Conservation (phyloP, 140 eudicot genomes). For the Cichorium intybus region DNA sequence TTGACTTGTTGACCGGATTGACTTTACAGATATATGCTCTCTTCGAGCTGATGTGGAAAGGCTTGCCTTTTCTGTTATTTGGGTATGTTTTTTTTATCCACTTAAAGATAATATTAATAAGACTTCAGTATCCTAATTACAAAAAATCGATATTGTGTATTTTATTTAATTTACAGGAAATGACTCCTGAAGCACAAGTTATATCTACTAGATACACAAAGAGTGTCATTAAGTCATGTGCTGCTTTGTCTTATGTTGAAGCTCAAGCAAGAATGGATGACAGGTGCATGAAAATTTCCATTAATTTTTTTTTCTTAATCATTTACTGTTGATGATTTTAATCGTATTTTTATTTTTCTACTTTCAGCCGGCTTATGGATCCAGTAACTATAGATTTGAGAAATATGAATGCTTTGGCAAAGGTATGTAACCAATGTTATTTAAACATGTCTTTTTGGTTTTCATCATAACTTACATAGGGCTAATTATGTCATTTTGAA, state of each 20-base stretch:
- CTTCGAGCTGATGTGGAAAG: constrained; percentile 96
- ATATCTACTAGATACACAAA: constrained; percentile 85
- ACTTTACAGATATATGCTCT: constrained; percentile 86
- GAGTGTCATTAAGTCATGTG: constrained; percentile 92
- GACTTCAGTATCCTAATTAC: not conserved
- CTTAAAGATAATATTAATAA: not conserved
- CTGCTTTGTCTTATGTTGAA: constrained; percentile 95
- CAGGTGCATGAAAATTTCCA: constrained; percentile 49
- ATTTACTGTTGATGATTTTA: not conserved
- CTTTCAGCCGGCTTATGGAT: constrained; percentile 86
- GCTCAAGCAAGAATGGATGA: constrained; percentile 99
- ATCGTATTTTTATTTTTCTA: not conserved
- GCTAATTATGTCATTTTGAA: not conserved
- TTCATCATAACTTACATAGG: not conserved
- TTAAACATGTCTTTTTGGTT: not conserved
- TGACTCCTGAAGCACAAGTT: constrained; percentile 90
- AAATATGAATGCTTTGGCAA: constrained; percentile 82
- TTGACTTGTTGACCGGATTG: constrained; percentile 13
- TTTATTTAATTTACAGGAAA: constrained; percentile 68
- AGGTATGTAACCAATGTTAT: constrained; percentile 44
- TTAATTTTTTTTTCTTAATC: not conserved
- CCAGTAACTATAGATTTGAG: constrained; percentile 86
- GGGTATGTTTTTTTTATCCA: constrained; percentile 53
- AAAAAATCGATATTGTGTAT: not conserved
- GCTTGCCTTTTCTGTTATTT: constrained; percentile 90